Conservation (phyloP, 495 filamentous ascomycete genomes). For the Aspergillus biplanus region DNA sequence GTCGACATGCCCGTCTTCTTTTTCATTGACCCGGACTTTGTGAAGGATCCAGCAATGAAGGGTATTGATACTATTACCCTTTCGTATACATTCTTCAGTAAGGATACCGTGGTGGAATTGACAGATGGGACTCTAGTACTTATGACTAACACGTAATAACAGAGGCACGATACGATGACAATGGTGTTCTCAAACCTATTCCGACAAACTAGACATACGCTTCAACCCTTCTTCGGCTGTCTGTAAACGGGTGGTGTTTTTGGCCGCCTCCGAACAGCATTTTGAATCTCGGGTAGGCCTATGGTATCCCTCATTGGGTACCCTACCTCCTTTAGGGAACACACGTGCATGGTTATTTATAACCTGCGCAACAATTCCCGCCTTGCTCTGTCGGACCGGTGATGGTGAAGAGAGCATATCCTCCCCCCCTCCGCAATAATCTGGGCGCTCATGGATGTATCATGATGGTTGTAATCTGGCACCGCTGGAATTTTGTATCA, state of each 20-base stretch:
- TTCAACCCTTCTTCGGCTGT: not conserved
- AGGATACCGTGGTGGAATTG: slow-evolving; percentile 37
- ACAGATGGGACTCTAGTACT: not conserved
- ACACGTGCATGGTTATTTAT: too few relatives aligned
- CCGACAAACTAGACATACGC: slow-evolving; percentile 23
- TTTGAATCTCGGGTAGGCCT: not conserved
- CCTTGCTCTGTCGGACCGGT: not conserved
- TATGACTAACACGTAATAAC: slow-evolving; percentile 24
- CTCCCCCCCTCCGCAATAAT: slow-evolving; percentile 11
- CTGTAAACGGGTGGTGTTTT: too few relatives aligned
- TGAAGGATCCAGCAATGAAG: slow-evolving; percentile 88
- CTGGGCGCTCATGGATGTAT: slow-evolving; percentile 11
- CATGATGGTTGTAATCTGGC: slow-evolving; percentile 13
- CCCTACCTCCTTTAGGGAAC: too few relatives aligned
- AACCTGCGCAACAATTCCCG: not conserved
- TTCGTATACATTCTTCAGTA: slow-evolving; percentile 98
- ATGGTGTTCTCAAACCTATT: slow-evolving; percentile 62
- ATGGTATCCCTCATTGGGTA: not conserved
- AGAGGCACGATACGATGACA: slow-evolving; percentile 89
- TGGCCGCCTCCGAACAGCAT: too few relatives aligned
- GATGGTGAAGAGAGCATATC: not conserved
- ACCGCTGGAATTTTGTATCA: slow-evolving; percentile 16
- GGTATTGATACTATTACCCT: slow-evolving; percentile 93
- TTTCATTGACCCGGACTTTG: slow-evolving; percentile 95
- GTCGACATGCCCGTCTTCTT: slow-evolving; percentile 99